A percentile compares a stretch with the other conserved stretches of the same genome.
Evolutionary conservation across 2,329 filamentous ascomycete genomes (phyloP).

Genomic region (Aureobasidium namibiae): DNA sequence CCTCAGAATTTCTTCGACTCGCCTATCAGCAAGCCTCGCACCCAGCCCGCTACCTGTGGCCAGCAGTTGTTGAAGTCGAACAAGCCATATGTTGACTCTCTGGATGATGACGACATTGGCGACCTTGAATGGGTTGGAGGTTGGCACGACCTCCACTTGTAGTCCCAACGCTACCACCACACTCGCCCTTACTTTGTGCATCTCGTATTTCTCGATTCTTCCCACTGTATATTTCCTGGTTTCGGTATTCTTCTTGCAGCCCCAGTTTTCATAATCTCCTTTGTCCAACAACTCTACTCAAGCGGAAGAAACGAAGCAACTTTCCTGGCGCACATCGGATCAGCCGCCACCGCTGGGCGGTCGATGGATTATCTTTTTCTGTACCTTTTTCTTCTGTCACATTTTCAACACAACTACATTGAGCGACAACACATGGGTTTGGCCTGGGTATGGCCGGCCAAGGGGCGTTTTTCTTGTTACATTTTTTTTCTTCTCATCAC

Average conservation of each 20-base stretch:
- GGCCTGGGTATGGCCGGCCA: constrained; percentile 4
- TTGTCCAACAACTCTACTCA: constrained; percentile 10
- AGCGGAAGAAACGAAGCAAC: background rate
- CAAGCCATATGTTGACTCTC: constrained; percentile 22
- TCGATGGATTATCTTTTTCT: constrained; percentile 8
- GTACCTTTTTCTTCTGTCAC: constrained; percentile 9
- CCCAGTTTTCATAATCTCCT: constrained; percentile 8
- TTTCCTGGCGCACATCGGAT: background rate
- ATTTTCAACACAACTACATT: constrained; percentile 8
- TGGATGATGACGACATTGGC: constrained; percentile 54
- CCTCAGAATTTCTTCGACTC: constrained; percentile 14
- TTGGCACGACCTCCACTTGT: constrained; percentile 65
- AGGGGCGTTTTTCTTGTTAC: background rate
- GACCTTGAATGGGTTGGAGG: constrained; percentile 93
- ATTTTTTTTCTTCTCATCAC: background rate
- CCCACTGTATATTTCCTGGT: constrained; percentile 5
- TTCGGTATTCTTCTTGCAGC: constrained; percentile 6
- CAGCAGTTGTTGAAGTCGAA: constrained; percentile 20
- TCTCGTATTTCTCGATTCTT: background rate
- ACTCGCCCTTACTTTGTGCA: constrained; percentile 5
- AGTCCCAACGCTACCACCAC: constrained; percentile 28
- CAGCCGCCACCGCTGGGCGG: background rate
- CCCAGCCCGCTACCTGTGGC: constrained; percentile 15
- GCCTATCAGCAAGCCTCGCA: constrained; percentile 14
- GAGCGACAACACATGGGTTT: constrained; percentile 10